phyloP scores from a whole-genome alignment of 805 yeast species.

The Starmerella floricola region DNA sequence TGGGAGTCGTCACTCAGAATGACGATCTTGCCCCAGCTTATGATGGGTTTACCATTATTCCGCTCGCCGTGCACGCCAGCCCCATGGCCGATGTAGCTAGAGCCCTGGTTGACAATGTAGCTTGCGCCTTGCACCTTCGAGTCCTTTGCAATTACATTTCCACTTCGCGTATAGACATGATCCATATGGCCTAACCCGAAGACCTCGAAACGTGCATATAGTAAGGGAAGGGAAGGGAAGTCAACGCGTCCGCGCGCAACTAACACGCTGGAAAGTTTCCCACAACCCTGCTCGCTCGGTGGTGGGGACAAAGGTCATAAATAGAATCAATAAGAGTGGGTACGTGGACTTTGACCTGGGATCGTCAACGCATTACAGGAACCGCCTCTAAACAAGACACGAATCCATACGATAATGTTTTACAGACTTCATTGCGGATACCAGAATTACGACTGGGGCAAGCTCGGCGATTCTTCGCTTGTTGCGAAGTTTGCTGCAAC shows the following conservation, averaged over 20 bases:
- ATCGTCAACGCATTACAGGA: too few species aligned
- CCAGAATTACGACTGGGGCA: slow-evolving; percentile 83
- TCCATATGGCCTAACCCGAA: too few species aligned
- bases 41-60: slow-evolving; percentile 25
- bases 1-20: slow-evolving; percentile 21
- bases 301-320: too few species aligned
- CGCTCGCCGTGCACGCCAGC: slow-evolving; percentile 30
- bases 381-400: too few species aligned
- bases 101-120: slow-evolving; percentile 31
- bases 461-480: slow-evolving; percentile 68
- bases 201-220: too few species aligned
- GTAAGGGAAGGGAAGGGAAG: too few species aligned
- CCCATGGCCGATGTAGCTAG: slow-evolving; percentile 26
- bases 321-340: too few species aligned
- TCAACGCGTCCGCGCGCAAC: too few species aligned
- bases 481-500: slow-evolving; percentile 78
- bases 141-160: slow-evolving; percentile 16
- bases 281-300: too few species aligned
- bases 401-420: too few species aligned
- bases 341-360: too few species aligned
- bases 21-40: slow-evolving; percentile 31
- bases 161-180: slow-evolving; percentile 12
- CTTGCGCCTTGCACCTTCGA: slow-evolving; percentile 30
- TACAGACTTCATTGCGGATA: slow-evolving; percentile 34
- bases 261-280: too few species aligned